phyloP scores from a whole-genome alignment of 345 rosid species.

The Brassica napus region DNA sequence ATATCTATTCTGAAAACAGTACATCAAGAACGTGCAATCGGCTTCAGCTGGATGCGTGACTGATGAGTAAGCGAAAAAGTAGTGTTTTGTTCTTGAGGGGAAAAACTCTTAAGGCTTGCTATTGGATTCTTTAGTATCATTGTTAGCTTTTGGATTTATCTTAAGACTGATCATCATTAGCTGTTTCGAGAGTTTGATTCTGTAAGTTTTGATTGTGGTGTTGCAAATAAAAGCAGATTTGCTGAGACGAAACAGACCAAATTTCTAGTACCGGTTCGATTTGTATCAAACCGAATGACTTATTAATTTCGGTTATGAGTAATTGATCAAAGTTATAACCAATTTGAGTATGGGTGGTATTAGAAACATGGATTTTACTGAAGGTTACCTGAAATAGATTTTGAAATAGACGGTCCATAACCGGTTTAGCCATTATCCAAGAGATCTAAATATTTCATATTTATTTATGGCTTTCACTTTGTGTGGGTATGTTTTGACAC shows the following conservation, averaged over 20 bases:
- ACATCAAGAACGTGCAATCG: slow-evolving; percentile 86
- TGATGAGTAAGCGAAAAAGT: slow-evolving; percentile 65
- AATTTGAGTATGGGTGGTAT: no score
- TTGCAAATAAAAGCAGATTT: background rate
- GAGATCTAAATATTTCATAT: no score
- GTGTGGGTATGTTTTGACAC: no score
- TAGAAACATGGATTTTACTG: no score
- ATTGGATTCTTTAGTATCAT: background rate
- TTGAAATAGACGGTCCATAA: no score
- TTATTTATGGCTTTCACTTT: no score
- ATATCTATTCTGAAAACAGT: slow-evolving; percentile 49
- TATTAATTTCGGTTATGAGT: no score
- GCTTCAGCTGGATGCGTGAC: slow-evolving; percentile 95
- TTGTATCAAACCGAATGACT: no score
- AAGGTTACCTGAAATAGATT: no score
- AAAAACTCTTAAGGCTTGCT: background rate
- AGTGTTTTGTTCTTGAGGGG: slow-evolving; percentile 13
- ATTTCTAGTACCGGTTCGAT: background rate
- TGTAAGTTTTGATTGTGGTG: background rate
- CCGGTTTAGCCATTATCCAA: no score
- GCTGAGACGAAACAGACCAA: background rate
- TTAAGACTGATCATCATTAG: background rate
- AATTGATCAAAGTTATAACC: no score
- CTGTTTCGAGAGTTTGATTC: background rate
- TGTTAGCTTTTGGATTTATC: background rate